These are phyloP conservation scores for Cyclotella atomus DNA, from an alignment of 108 stramenopile genomes.

Conservation along the genomic window DNA sequence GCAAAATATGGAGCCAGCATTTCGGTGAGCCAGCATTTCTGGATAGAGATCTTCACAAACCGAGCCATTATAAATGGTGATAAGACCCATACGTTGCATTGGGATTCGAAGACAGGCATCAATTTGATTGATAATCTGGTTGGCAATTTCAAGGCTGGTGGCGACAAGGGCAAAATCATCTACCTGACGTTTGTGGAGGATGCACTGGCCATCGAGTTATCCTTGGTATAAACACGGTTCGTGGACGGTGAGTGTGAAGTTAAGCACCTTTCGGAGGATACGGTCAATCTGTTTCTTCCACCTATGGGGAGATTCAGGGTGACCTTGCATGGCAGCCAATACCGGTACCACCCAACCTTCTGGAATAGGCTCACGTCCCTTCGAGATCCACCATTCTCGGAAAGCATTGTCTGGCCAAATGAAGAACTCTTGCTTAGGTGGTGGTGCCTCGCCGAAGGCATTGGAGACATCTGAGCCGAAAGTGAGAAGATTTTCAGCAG, in stretches of 20 bases:
- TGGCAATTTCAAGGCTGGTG: background rate
- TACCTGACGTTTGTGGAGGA: conserved; percentile 49
- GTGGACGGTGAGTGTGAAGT: conserved; percentile 40
- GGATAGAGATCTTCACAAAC: conserved; percentile 32
- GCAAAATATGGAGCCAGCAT: background rate
- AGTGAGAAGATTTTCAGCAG: too few species aligned
- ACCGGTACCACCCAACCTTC: background rate
- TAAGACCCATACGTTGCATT: too few species aligned
- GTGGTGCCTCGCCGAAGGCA: background rate
- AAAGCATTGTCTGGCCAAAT: background rate
- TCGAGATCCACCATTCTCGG: background rate
- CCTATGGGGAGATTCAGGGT: too few species aligned
- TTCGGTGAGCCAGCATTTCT: background rate
- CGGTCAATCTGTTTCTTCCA: conserved; percentile 23
- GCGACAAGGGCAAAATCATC: conserved; percentile 52
- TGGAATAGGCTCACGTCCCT: background rate
- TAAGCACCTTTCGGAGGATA: conserved; percentile 33
- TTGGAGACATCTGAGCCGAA: background rate
- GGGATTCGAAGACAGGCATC: too few species aligned
- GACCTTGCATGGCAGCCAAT: conserved; percentile 5
- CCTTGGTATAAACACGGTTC: conserved; percentile 34
- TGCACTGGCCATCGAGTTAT: conserved; percentile 7
- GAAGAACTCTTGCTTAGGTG: background rate
- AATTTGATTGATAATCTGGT: conserved; percentile 7
- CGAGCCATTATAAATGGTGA: too few species aligned